Evolutionary conservation across 169 alveolate species (phyloP).

Genomic region (Sarcocystis neurona): DNA sequence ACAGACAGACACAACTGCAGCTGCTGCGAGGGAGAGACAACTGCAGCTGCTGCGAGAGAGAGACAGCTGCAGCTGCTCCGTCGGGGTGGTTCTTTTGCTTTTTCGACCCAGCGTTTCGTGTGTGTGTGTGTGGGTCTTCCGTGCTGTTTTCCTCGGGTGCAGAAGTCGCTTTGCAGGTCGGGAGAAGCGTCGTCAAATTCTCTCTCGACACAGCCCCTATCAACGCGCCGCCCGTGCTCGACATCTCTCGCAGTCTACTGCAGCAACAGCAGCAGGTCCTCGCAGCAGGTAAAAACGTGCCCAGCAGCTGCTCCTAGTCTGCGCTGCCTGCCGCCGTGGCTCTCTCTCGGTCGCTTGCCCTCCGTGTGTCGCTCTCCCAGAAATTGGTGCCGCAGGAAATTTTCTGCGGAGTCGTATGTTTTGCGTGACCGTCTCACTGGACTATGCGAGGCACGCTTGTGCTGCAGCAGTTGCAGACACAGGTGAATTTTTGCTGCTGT

Average conservation of each 20-base stretch:
- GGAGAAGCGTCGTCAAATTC: constrained; percentile 38
- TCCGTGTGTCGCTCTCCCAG: not conserved
- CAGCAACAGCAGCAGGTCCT: not conserved
- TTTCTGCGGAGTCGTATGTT: not conserved
- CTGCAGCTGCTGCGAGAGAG: too few species aligned
- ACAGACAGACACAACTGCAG: too few species aligned
- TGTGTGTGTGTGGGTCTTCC: too few species aligned
- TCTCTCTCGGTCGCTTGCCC: not conserved
- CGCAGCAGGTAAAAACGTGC: not conserved
- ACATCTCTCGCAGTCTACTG: not conserved
- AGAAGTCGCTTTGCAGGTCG: constrained; percentile 29
- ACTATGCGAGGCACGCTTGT: too few species aligned
- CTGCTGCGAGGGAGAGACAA: too few species aligned
- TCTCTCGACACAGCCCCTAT: constrained; percentile 12
- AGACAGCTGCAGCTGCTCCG: too few species aligned
- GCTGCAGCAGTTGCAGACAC: too few species aligned
- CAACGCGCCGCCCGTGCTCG: constrained; percentile 17
- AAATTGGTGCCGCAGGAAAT: not conserved
- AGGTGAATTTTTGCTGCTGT: too few species aligned
- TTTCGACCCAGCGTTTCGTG: too few species aligned
- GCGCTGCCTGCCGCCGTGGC: not conserved
- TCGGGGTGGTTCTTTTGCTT: too few species aligned
- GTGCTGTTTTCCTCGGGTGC: not conserved
- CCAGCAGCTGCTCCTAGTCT: not conserved
- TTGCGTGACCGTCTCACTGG: too few species aligned